phyloP scores from a whole-genome alignment of 228 moss, liverwort and hornwort genomes.

The Sphagnum magellanicum region DNA sequence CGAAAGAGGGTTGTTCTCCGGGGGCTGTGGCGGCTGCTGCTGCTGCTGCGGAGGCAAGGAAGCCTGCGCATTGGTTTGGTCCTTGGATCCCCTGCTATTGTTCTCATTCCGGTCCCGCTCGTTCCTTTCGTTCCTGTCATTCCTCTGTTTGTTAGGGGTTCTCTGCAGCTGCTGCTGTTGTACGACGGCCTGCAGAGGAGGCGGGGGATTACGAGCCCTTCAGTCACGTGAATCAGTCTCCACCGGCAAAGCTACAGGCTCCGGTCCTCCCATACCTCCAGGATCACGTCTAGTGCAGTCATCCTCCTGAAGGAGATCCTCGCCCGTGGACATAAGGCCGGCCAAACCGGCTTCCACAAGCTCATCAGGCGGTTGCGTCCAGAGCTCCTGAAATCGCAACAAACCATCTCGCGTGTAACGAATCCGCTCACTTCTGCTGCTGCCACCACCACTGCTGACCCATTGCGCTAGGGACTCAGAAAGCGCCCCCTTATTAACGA shows the following conservation, averaged over 20 bases:
- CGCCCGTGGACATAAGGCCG: conserved; percentile 25
- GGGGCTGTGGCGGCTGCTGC: conserved; percentile 24
- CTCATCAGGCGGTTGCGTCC: conserved; percentile 62
- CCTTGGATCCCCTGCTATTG: neutral
- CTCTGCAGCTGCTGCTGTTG: conserved; percentile 45
- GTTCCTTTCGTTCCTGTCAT: neutral
- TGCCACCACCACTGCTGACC: too few species aligned
- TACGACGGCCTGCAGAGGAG: conserved; percentile 43
- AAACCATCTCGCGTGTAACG: conserved; percentile 60
- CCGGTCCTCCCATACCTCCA: conserved; percentile 8
- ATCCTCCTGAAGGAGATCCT: conserved; percentile 15
- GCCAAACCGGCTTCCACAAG: conserved; percentile 50
- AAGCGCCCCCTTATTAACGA: too few species aligned
- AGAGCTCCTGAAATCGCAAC: conserved; percentile 58
- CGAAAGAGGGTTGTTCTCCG: neutral
- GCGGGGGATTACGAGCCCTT: conserved; percentile 62
- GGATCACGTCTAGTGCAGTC: conserved; percentile 46
- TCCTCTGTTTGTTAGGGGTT: conserved; percentile 10
- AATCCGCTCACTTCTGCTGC: conserved; percentile 25
- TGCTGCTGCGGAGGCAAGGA: conserved; percentile 3
- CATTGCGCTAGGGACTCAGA: too few species aligned
- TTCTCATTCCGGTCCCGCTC: too few species aligned
- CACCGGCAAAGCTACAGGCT: neutral
- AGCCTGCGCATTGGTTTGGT: conserved; percentile 28
- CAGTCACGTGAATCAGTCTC: conserved; percentile 80